Evolutionary conservation across 768 basidiomycete genomes (phyloP).

Genomic region (Lentinula sp.): DNA sequence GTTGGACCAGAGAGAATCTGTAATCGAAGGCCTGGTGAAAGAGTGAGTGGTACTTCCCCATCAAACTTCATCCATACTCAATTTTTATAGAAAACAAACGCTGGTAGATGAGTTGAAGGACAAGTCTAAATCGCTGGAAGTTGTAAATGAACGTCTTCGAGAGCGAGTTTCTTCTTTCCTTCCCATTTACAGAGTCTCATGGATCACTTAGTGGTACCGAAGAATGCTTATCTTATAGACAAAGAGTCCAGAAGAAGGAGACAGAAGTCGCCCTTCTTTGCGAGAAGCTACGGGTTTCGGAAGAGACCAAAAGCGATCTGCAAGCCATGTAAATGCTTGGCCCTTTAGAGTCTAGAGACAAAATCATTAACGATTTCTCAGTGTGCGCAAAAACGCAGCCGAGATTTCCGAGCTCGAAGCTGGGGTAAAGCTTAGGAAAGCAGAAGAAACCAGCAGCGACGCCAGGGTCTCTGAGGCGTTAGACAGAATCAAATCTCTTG

Average conservation of each 20-base stretch:
- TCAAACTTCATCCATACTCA: neutral
- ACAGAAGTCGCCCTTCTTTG: neutral
- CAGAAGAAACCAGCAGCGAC: neutral
- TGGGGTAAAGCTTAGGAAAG: neutral
- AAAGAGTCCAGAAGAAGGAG: neutral
- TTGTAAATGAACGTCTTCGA: neutral
- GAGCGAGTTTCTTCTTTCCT: neutral
- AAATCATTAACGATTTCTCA: neutral
- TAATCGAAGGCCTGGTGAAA: neutral
- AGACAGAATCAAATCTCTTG: constrained; percentile 3
- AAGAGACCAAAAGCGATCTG: neutral
- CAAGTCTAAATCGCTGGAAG: neutral
- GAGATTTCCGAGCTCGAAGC: constrained; percentile 3
- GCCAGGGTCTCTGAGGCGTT: neutral
- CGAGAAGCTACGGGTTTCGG: neutral
- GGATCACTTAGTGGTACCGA: neutral
- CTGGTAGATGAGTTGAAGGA: neutral
- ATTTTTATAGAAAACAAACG: neutral
- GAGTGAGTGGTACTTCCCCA: neutral
- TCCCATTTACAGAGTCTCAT: neutral
- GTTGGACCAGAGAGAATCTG: neutral
- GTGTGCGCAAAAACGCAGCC: neutral
- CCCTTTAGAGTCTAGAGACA: too few relatives aligned
- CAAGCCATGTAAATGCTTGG: neutral
- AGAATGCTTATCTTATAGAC: neutral